Evolutionary conservation across 139 green algal species (phyloP).

Genomic region (Chlorella sorokiniana): DNA sequence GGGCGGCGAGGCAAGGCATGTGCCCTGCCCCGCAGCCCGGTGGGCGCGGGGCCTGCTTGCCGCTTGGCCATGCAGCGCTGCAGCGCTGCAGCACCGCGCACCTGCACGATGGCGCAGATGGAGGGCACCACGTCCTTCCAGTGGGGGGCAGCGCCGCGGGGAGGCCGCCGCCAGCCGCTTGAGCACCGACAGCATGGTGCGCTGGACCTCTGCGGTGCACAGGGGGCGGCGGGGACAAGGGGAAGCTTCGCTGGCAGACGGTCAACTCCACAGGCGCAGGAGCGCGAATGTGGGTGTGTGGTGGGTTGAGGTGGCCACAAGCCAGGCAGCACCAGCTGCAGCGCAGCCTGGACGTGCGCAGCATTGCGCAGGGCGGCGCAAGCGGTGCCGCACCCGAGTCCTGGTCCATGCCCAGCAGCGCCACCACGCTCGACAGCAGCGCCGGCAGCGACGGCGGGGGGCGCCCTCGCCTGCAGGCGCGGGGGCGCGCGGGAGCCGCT

Average conservation of each 20-base stretch:
- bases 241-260: not conserved
- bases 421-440: slow-evolving; percentile 53
- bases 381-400: not conserved
- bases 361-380: not conserved
- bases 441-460: slow-evolving; percentile 32
- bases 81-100: not conserved
- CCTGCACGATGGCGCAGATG: slow-evolving; percentile 56
- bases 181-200: slow-evolving; percentile 64
- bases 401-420: slow-evolving; percentile 78
- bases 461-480: slow-evolving; percentile 5
- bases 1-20: too few species aligned
- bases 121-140: slow-evolving; percentile 63
- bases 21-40: too few species aligned
- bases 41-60: too few species aligned
- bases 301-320: not conserved
- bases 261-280: not conserved
- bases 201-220: slow-evolving; percentile 59
- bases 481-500: not conserved
- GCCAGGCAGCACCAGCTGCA: not conserved
- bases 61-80: too few species aligned
- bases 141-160: slow-evolving; percentile 52
- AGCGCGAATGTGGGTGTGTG: too few species aligned
- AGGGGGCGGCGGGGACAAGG: not conserved
- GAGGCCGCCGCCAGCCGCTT: slow-evolving; percentile 42
- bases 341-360: not conserved